These are phyloP conservation scores for Endogone sp. DNA, from an alignment of 192 early-diverging fungal species.

Conservation along the genomic window DNA sequence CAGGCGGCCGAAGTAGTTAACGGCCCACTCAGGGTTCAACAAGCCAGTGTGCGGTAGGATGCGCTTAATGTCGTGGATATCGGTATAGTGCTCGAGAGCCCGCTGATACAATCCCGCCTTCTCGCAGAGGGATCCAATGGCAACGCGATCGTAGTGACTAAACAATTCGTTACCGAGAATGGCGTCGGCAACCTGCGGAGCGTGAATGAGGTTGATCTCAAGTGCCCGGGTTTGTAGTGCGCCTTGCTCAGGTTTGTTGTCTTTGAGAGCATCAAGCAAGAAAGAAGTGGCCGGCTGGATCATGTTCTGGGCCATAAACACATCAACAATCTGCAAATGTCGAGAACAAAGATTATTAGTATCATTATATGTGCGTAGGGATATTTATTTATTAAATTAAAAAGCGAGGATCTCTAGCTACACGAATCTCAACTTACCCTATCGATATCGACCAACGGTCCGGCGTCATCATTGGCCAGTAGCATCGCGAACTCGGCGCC, in stretches of 20 bases:
- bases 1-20: conserved; percentile 92
- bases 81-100: conserved; percentile 95
- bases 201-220: conserved; percentile 96
- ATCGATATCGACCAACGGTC: conserved; percentile 82
- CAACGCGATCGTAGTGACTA: conserved; percentile 89
- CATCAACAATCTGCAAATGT: conserved; percentile 73
- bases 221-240: conserved; percentile 91
- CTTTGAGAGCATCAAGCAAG: conserved; percentile 94
- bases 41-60: conserved; percentile 86
- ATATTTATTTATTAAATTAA: neutral
- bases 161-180: conserved; percentile 96
- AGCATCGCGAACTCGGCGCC: conserved; percentile 89
- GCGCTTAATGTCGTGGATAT: conserved; percentile 95
- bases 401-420: neutral
- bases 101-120: conserved; percentile 97
- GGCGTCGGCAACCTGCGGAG: conserved; percentile 98
- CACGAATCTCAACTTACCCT: conserved; percentile 23
- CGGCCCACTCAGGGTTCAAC: conserved; percentile 86
- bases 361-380: too few relatives aligned
- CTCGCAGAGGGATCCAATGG: conserved; percentile 91
- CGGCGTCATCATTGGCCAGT: conserved; percentile 78
- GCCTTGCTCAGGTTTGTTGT: conserved; percentile 86
- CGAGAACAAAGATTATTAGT: too few relatives aligned
- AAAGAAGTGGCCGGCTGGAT: conserved; percentile 97
- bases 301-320: conserved; percentile 88